Percentiles rank a stretch among this genome's conserved stretches.
Conservation (phyloP, 192 early-diverging fungal species). For the Umbelopsis isabellina region DNA sequence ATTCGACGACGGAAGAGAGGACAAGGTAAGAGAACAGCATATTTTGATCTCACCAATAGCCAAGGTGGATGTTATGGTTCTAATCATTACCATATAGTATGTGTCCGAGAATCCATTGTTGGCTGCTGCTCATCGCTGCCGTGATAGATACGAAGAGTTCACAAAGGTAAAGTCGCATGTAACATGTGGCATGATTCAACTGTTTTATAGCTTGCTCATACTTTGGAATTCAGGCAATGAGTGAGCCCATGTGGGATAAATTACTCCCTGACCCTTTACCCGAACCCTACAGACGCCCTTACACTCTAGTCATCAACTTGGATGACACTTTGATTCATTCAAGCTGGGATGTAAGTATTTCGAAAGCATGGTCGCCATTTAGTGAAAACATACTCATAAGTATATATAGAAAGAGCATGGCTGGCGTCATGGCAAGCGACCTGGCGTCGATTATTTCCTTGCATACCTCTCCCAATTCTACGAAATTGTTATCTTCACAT, state of each 20-base stretch:
- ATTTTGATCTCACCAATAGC: neutral
- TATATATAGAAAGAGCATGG: constrained; percentile 81
- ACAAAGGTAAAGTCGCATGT: constrained; percentile 31
- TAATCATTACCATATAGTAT: constrained; percentile 26
- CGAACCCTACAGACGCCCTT: constrained; percentile 81
- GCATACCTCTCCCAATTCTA: constrained; percentile 88
- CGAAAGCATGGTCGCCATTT: no score
- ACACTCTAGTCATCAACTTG: constrained; percentile 94
- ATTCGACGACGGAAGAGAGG: constrained; percentile 39
- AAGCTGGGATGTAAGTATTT: constrained; percentile 81
- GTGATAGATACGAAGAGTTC: constrained; percentile 37
- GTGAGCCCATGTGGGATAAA: constrained; percentile 80
- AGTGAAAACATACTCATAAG: neutral
- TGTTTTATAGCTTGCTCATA: constrained; percentile 28
- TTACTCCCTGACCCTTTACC: constrained; percentile 91
- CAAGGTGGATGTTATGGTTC: neutral
- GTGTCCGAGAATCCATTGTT: constrained; percentile 28
- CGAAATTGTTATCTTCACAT: constrained; percentile 97
- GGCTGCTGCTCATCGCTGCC: constrained; percentile 36
- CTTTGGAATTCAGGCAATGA: constrained; percentile 40
- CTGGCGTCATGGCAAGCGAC: constrained; percentile 96
- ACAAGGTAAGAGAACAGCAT: constrained; percentile 27
- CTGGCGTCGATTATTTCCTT: constrained; percentile 95
- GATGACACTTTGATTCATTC: constrained; percentile 93
- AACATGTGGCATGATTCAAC: constrained; percentile 21